Evolutionary conservation across 2,329 filamentous ascomycete species (phyloP), one percentile per base, ranked within the genome.

Genomic region (Dothistroma septosporum): DNA sequence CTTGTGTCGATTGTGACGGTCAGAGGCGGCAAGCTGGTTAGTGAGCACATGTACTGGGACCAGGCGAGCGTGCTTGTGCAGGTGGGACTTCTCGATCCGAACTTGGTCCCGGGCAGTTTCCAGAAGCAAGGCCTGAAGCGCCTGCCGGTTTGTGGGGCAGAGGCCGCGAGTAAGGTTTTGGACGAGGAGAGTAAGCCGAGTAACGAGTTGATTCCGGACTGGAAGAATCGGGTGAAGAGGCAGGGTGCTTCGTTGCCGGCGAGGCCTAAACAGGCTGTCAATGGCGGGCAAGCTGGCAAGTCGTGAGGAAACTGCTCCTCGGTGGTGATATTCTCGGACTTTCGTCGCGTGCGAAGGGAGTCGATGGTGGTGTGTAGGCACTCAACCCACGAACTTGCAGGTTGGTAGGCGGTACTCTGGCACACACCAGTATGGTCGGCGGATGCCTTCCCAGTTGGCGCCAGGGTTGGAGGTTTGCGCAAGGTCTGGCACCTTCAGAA

Each of bases 361-460:
- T 14, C 19, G 7, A 50, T 24, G n/a, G n/a, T n/a, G n/a, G n/a
- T n/a, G n/a, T n/a, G n/a, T n/a, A n/a, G n/a, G n/a, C 14, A 35
- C 57, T 79, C 79, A 90, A 63, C 84, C 85, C 76, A 92, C 82
- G 69, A 92, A 90, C 54, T 82, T 89, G 77, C 88, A 92, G 50
- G 86, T 82, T 1, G 90, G 90, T 66, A 93, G 77, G 56, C 85
- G 84, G 74, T 94, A 94, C 68, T 83, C 86, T 63, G 91, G 85
- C 57, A 97, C 80, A 31, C 88, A 89, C 92, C 93, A 97, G 75
- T 97, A 97, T 61, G 89, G 86, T 69, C 92, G 85, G 72, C 89
- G 85, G 14, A 97, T 90, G 0, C 92, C 93, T 66, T 91, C 83
- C 94, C 94, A 99, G 35, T 63, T 64, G 22, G 61, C 59, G 4